Evolutionary conservation across 2,329 filamentous ascomycete species (phyloP).

Genomic region (Exserohilum turcica): DNA sequence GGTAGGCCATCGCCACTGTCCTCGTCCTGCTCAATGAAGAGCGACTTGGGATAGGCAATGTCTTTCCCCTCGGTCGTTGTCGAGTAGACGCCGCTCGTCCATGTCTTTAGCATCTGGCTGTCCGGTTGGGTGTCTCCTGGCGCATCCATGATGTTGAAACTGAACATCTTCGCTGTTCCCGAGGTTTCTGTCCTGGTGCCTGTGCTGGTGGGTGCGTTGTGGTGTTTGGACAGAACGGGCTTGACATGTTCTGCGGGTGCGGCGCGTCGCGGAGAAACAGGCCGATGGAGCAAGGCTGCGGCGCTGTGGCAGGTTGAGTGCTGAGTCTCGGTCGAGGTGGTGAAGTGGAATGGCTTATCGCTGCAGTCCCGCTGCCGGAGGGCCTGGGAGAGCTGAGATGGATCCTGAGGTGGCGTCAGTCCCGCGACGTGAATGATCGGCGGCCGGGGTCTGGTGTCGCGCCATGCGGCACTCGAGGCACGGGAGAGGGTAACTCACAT

Average conservation of each 20-base stretch:
- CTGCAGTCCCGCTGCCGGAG: constrained; percentile 43
- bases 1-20: constrained; percentile 22
- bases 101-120: constrained; percentile 53
- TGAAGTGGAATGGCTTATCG: constrained; percentile 29
- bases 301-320: constrained; percentile 15
- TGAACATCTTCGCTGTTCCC: constrained; percentile 36
- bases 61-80: constrained; percentile 17
- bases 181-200: constrained; percentile 25
- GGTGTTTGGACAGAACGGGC: constrained; percentile 32
- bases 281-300: constrained; percentile 17
- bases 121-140: constrained; percentile 55
- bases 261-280: constrained; percentile 38
- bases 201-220: constrained; percentile 40
- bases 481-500: constrained; percentile 38
- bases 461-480: constrained; percentile 15
- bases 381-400: constrained; percentile 44
- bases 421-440: constrained; percentile 33
- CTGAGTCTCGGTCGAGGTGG: constrained; percentile 29
- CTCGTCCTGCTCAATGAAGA: constrained; percentile 26
- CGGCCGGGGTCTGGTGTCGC: constrained; percentile 32
- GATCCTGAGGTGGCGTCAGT: constrained; percentile 38
- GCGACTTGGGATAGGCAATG: constrained; percentile 20
- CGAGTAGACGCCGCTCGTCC: constrained; percentile 37
- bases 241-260: constrained; percentile 36
- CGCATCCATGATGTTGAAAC: constrained; percentile 47